Evolutionary conservation across 2,329 filamentous ascomycete species (phyloP).

Genomic region (Pyricularia sp.): DNA sequence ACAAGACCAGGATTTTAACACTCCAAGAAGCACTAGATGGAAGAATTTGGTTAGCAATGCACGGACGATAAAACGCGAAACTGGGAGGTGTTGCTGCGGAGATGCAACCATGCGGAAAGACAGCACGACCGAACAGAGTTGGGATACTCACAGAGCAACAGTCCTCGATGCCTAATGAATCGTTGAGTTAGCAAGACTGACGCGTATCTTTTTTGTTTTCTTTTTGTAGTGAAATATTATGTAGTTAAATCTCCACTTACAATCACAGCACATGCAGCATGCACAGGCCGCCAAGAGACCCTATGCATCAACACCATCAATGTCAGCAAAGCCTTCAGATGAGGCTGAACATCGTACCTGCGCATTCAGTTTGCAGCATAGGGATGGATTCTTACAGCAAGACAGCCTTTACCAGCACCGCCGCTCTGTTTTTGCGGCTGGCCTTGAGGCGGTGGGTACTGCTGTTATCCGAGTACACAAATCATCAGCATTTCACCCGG

Average conservation of each 20-base stretch:
- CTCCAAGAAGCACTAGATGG: background rate
- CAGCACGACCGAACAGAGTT: background rate
- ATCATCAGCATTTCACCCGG: background rate
- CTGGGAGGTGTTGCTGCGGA: background rate
- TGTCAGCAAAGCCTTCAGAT: background rate
- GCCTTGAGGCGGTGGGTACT: conserved; percentile 26
- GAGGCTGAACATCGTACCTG: background rate
- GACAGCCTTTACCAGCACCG: conserved; percentile 26
- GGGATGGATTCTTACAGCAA: conserved; percentile 18
- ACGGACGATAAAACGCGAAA: background rate
- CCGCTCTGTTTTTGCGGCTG: conserved; percentile 21
- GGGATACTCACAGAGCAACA: background rate
- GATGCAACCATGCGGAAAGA: background rate
- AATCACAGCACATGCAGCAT: conserved; percentile 36
- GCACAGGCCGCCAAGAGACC: conserved; percentile 37
- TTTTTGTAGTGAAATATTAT: background rate
- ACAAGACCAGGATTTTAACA: background rate
- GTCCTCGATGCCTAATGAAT: background rate
- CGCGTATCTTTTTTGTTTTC: background rate
- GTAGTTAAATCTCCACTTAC: conserved; percentile 13
- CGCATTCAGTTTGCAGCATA: background rate
- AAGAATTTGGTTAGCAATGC: background rate
- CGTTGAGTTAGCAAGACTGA: background rate
- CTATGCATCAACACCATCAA: background rate
- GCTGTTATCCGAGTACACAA: background rate